Conservation (phyloP, 169 alveolate species). For the Eimeria praecox region DNA sequence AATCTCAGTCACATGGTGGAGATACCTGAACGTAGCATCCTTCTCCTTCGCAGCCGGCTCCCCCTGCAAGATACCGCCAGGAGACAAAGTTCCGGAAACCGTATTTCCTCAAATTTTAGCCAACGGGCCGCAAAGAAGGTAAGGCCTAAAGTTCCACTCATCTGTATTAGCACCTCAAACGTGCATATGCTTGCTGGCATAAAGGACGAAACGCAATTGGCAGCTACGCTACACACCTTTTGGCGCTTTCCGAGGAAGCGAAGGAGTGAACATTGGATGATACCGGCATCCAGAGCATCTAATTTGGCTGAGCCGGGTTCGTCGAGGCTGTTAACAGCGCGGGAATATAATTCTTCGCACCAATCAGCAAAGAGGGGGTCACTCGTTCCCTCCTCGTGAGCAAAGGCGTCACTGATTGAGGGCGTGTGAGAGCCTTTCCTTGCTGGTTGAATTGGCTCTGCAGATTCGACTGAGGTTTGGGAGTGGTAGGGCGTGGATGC, state of each 20-base stretch:
- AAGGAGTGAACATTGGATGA: constrained; percentile 66
- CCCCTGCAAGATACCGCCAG: constrained; percentile 46
- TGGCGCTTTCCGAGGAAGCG: constrained; percentile 79
- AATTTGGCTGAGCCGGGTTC: constrained; percentile 28
- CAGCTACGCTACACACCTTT: neutral
- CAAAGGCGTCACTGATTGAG: constrained; percentile 37
- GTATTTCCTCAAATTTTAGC: neutral
- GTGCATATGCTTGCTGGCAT: neutral
- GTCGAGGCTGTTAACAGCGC: constrained; percentile 18
- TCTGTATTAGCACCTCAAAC: neutral
- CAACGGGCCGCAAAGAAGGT: neutral
- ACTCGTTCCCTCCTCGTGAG: constrained; percentile 34
- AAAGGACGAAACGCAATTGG: neutral
- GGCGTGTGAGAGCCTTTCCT: neutral
- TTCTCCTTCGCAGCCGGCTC: constrained; percentile 25
- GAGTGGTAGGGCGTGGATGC: neutral
- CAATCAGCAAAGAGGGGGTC: constrained; percentile 25
- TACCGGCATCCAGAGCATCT: constrained; percentile 46
- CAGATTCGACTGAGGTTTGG: neutral
- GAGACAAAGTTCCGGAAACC: neutral
- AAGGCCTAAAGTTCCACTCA: neutral
- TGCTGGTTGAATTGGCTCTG: neutral
- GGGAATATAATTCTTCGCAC: constrained; percentile 60
- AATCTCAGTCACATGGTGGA: constrained; percentile 29
- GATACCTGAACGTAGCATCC: constrained; percentile 35